A percentile compares a stretch with the other conserved stretches of the same genome.
These are phyloP conservation scores for Starmerella floricola DNA, from an alignment of 805 yeast species.

Conservation along the genomic window DNA sequence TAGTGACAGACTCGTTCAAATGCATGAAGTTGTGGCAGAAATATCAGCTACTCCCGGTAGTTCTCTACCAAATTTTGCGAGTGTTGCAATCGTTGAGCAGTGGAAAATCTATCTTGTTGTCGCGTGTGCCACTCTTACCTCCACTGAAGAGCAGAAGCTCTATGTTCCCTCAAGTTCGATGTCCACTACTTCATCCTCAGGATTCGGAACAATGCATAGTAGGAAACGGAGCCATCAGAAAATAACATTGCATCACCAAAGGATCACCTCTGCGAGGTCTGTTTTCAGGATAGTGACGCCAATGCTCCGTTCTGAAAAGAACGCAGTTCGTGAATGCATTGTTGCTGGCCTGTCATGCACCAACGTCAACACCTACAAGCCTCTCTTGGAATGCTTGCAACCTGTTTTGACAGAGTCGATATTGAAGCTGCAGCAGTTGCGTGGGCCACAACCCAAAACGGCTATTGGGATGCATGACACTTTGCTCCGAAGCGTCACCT, in stretches of 20 bases:
- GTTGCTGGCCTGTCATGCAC: conserved; percentile 82
- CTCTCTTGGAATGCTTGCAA: conserved; percentile 66
- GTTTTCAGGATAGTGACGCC: conserved; percentile 83
- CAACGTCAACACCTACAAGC: conserved; percentile 76
- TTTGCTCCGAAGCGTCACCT: conserved; percentile 42
- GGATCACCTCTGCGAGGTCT: conserved; percentile 83
- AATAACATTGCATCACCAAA: conserved; percentile 74
- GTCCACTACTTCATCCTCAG: not conserved
- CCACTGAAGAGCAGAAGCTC: conserved; percentile 74
- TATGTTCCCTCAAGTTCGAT: conserved; percentile 38
- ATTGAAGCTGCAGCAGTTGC: conserved; percentile 9
- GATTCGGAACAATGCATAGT: conserved; percentile 35
- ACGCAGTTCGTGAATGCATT: conserved; percentile 67
- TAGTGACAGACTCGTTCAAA: conserved; percentile 75
- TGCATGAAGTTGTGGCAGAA: conserved; percentile 34
- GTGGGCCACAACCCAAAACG: conserved; percentile 1
- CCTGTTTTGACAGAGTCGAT: conserved; percentile 44
- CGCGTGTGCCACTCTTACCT: conserved; percentile 82
- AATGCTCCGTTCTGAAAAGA: conserved; percentile 55
- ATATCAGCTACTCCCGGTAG: conserved; percentile 21
- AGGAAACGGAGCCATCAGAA: conserved; percentile 69
- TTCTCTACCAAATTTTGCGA: conserved; percentile 18
- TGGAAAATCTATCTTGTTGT: conserved; percentile 83
- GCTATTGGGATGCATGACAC: conserved; percentile 3
- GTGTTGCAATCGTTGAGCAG: conserved; percentile 50